Evolutionary conservation across 2,329 filamentous ascomycete genomes (phyloP), one percentile per base, ranked within the genome.

Genomic region (Colletotrichum simmondsii): DNA sequence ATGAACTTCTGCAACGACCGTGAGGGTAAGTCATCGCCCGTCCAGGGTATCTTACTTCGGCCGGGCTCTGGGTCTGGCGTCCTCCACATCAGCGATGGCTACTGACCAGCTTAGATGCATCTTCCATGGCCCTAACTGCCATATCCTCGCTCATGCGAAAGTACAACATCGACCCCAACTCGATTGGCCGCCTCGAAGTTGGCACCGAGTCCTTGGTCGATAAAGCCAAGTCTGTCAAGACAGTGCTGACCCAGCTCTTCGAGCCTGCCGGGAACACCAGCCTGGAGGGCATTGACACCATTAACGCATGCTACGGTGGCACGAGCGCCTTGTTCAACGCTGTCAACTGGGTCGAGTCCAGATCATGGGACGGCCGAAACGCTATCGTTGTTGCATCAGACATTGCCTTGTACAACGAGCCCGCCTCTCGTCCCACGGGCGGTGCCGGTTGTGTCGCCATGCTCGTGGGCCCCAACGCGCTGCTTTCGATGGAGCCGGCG

Each of bases 1-100:
- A 97, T 97, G 94, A 92, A 92, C 88, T 97, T 97, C 86, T 96
- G 94, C 83, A 94, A 96, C 84, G 94, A 97, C 81, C 91, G 93
- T 81, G 94, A 97, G 87, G 94, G 94, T 95, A 83, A 83, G 87
- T 83, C 3, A 42, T 7, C 14, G 3, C 16, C 16, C 5, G 16
- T 35, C 32, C 32, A 12, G 11, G 32, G 11, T 5, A 35, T 35
- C 11, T 35, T 4, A 35, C 11, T 35, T 11, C 32, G 32, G 32
- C 11, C 3, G 4, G 32, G 32, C 11, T 35, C 32, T 35, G 32
- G 4, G 32, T 12, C 32, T 35, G 11, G 32, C 11, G 4, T 35
- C 32, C 73, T 73, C 57, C 62, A 28, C 76, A 96, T 94, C 32
- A 35, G 32, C 11, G 32, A 35, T 35, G 3, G 68, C 65, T 68